Base-by-base conservation (phyloP, 2,329 filamentous ascomycete genomes). In the Exserohilum turcica region DNA sequence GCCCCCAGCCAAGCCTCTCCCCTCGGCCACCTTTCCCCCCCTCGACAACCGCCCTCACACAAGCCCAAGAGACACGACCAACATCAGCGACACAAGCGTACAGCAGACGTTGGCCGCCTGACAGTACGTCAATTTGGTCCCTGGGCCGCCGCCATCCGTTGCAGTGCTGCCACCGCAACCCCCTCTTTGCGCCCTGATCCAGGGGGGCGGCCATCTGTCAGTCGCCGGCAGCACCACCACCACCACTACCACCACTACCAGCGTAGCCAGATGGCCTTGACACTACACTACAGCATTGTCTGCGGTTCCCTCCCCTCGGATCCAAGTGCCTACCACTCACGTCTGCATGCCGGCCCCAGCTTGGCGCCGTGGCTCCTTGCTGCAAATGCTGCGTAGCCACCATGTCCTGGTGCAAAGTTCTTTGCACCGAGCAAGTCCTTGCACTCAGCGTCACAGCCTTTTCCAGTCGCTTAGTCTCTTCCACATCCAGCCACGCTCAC, bases 51-150 rank as follows among this genome's bases (percentile, higher is more conserved):
- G 40, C 39, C 43, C 54, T 64, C 52, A 55, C 54, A 65, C 65
- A 60, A 56, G 48, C 56, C 63, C 55, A 68, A 63, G 51, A 57
- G 52, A 33, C 48, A 58, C 55, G 56, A 61, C 54, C 51, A 53
- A 54, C 47, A 54, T 18, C 48, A 45, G 51, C 56, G 55, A 62
- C 59, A 52, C 47, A 18, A 65, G 67, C 16, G 46, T 57, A 72
- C 69, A 29, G 42, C 69, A 70, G 57, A 60, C 59, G 38, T 54
- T 64, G 63, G 62, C 59, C 60, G 65, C 66, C 61, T 73, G 70
- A 70, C 69, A 71, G 64, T 63, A 65, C 61, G 63, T 65, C 67
- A 66, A 54, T 55, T 52, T 18, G 54, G 50, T 53, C 46, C 43
- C 38, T 53, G 56, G 48, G 43, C 56, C 43, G 43, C 51, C 52